A percentile compares a stretch with the other conserved stretches of the same genome.
phyloP scores from a whole-genome alignment of 2,329 filamentous ascomycete species.

The Trichoderma sp. region DNA sequence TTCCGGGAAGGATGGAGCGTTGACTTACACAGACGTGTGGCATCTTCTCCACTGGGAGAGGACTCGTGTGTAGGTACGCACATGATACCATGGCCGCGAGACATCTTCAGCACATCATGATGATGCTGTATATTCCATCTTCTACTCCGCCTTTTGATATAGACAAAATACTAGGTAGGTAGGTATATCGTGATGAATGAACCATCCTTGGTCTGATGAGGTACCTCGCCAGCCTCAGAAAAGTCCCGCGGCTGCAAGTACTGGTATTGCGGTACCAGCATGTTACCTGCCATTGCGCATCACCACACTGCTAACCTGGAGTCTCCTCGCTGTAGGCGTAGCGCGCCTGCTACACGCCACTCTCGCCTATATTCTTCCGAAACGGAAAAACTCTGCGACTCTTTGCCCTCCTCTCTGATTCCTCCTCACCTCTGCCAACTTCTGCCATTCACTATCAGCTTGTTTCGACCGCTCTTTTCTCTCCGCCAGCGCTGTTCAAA shows the following conservation, averaged over 20 bases:
- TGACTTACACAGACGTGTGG: background rate
- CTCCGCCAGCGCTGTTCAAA: background rate
- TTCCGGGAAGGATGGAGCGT: background rate
- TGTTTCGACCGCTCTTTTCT: background rate
- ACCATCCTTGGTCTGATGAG: no score
- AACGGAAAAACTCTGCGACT: conserved; percentile 21
- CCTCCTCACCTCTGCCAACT: background rate
- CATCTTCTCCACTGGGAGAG: background rate
- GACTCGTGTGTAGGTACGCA: background rate
- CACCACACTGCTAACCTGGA: background rate
- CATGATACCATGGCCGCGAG: background rate
- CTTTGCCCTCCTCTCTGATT: background rate
- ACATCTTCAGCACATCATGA: background rate
- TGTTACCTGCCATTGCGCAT: background rate
- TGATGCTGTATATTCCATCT: no score
- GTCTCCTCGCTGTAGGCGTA: background rate
- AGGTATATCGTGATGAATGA: no score
- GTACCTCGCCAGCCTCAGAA: no score
- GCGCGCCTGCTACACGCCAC: background rate
- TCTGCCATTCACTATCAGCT: background rate
- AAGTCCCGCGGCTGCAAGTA: background rate
- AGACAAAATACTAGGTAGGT: no score
- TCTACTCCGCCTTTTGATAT: no score
- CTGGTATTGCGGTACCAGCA: background rate
- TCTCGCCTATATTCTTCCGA: conserved; percentile 20